Percentiles rank a stretch among this genome's conserved stretches.
Conservation (phyloP, 1,139 yeast species). For the Zygoascus sp. region DNA sequence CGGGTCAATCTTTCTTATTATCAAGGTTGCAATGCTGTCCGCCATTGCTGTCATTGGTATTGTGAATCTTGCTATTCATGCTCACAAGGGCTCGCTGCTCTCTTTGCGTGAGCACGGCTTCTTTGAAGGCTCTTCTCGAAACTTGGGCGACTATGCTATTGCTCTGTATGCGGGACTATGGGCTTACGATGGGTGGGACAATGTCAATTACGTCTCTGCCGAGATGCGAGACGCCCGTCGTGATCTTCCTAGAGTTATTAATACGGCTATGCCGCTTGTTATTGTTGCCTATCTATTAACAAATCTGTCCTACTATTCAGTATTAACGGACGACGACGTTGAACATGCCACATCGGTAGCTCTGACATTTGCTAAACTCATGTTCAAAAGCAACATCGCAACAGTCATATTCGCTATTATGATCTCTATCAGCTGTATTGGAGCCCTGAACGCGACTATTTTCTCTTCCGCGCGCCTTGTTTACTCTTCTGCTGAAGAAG, state of each 20-base stretch:
- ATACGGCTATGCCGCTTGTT: slow-evolving; percentile 40
- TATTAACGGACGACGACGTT: slow-evolving; percentile 35
- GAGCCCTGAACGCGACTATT: slow-evolving; percentile 40
- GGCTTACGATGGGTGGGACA: slow-evolving; percentile 47
- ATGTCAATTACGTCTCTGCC: slow-evolving; percentile 40
- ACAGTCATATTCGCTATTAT: slow-evolving; percentile 34
- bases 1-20: slow-evolving; percentile 35
- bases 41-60: slow-evolving; percentile 35
- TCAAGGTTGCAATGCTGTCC: slow-evolving; percentile 34
- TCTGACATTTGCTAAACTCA: slow-evolving; percentile 33
- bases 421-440: slow-evolving; percentile 39
- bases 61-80: slow-evolving; percentile 26
- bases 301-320: slow-evolving; percentile 38
- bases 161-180: slow-evolving; percentile 43
- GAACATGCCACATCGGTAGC: slow-evolving; percentile 37
- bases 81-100: slow-evolving; percentile 26
- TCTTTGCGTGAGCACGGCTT: slow-evolving; percentile 12
- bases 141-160: slow-evolving; percentile 35
- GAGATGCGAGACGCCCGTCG: slow-evolving; percentile 38
- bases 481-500: slow-evolving; percentile 38
- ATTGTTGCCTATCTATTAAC: slow-evolving; percentile 37
- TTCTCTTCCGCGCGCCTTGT: slow-evolving; percentile 39
- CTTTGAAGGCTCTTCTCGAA: slow-evolving; percentile 31
- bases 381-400: slow-evolving; percentile 27
- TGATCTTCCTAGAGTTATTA: slow-evolving; percentile 40